phyloP scores from a whole-genome alignment of 192 early-diverging fungal genomes.

The Obelidium mucronatum region DNA sequence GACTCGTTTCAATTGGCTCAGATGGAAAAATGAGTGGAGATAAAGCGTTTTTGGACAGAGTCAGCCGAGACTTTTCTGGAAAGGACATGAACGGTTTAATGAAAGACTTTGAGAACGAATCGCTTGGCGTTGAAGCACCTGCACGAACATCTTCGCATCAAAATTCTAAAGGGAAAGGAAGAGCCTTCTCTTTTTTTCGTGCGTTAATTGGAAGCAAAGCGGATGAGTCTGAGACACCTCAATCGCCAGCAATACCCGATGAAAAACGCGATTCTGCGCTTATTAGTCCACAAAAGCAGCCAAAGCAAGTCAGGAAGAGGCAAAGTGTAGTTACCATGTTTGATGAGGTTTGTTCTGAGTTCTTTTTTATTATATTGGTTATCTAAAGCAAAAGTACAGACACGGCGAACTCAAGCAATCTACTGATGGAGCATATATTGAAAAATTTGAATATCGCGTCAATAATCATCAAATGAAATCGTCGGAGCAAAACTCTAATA shows the following conservation, averaged over 20 bases:
- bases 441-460: constrained; percentile 18
- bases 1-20: background rate
- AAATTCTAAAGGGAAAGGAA: background rate
- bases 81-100: constrained; percentile 34
- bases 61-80: constrained; percentile 33
- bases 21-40: constrained; percentile 5
- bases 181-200: constrained; percentile 26
- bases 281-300: background rate
- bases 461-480: constrained; percentile 7
- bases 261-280: background rate
- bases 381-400: background rate
- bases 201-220: background rate
- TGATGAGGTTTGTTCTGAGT: constrained; percentile 33
- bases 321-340: constrained; percentile 37
- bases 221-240: too few species aligned
- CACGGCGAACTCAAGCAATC: constrained; percentile 8
- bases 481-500: background rate
- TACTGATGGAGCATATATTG: constrained; percentile 4
- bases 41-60: constrained; percentile 21
- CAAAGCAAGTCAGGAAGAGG: constrained; percentile 15
- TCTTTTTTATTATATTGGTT: background rate
- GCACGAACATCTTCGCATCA: too few species aligned
- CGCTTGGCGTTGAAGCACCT: background rate
- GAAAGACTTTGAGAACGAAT: constrained; percentile 20
- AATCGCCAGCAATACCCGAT: too few species aligned